Percentiles rank a stretch among this genome's conserved stretches.
phyloP scores from a whole-genome alignment of 2,329 filamentous ascomycete genomes.

The Endothia cerciana region DNA sequence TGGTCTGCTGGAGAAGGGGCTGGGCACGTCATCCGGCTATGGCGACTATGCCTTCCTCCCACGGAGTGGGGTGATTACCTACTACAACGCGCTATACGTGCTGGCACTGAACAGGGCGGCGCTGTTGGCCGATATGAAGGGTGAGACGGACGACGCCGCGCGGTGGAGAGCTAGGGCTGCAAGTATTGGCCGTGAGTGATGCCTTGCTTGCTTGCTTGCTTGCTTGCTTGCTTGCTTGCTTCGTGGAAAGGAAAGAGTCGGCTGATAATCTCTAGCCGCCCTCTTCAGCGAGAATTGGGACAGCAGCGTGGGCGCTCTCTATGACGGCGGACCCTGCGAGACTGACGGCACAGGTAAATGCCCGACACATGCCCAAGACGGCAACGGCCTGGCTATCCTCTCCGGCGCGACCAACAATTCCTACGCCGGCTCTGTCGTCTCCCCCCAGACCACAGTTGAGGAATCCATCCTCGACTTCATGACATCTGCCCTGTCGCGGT shows the following conservation, averaged over 20 bases:
- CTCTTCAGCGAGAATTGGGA: conserved; percentile 49
- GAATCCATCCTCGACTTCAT: conserved; percentile 46
- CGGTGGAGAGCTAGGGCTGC: conserved; percentile 46
- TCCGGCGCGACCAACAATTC: conserved; percentile 39
- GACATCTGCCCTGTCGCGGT: conserved; percentile 38
- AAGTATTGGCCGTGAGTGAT: conserved; percentile 34
- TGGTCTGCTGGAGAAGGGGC: conserved; percentile 36
- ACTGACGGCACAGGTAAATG: conserved; percentile 35
- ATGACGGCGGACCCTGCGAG: conserved; percentile 44
- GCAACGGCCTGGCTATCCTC: conserved; percentile 53
- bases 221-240: neutral
- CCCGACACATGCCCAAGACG: conserved; percentile 52
- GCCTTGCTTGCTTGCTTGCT: neutral
- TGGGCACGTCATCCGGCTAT: conserved; percentile 49
- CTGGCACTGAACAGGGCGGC: conserved; percentile 50
- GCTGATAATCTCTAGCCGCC: conserved; percentile 30
- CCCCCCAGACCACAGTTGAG: conserved; percentile 30
- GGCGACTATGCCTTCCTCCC: conserved; percentile 57
- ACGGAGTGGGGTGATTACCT: conserved; percentile 51
- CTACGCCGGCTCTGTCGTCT: conserved; percentile 12
- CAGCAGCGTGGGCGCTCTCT: conserved; percentile 46
- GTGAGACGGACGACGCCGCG: conserved; percentile 38
- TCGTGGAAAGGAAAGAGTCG: neutral
- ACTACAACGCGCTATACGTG: conserved; percentile 57
- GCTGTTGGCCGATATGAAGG: conserved; percentile 43